Evolutionary conservation across 495 filamentous ascomycete genomes (phyloP), one percentile per base, ranked within the genome.

Genomic region (Trichoderma virens): DNA sequence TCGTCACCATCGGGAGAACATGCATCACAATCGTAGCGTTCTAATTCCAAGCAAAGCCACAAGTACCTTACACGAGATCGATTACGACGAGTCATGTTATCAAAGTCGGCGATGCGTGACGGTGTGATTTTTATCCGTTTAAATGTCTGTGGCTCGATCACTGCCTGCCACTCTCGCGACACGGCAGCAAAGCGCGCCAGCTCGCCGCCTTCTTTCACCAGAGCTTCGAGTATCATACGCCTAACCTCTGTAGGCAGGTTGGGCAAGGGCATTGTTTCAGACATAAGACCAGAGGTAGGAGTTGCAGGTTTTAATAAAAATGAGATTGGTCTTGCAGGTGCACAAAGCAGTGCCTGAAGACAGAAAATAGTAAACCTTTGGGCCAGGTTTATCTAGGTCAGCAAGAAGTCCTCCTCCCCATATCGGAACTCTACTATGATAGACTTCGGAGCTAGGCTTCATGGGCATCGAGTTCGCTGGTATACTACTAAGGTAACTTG

Each of bases 131-230:
- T 75, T 67, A 79, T 71, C 63, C 73, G 69, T 68, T 69, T 67
- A 70, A 76, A 77, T 65, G 69, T 75, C 64, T 74, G 63, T 65
- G 62, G 71, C 71, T 77, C 76, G 65, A 79, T 62, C 11, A 68
- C 68, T 64, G 66, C 65, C 64, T 75, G 75, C 69, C 74, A 76
- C 65, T 75, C 75, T 74, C 71, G 71, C 60, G 70, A 79, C 59
- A 77, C 74, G 64, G 73, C 69, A 66, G 72, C 72, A 45, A 74
- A 73, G 63, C 54, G 61, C 72, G 67, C 71, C 67, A 74, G 63
- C 62, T 61, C 71, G 63, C 69, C 66, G 56, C 69, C 69, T 68
- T 73, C 68, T 66, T 70, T 70, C 23, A 75, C 45, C 65, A 71
- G 59, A 62, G 59, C 63, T 64, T 65, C 28, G 13, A 72, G 54